phyloP scores from a whole-genome alignment of 306 rosid genomes.

The Fragaria vesca region DNA sequence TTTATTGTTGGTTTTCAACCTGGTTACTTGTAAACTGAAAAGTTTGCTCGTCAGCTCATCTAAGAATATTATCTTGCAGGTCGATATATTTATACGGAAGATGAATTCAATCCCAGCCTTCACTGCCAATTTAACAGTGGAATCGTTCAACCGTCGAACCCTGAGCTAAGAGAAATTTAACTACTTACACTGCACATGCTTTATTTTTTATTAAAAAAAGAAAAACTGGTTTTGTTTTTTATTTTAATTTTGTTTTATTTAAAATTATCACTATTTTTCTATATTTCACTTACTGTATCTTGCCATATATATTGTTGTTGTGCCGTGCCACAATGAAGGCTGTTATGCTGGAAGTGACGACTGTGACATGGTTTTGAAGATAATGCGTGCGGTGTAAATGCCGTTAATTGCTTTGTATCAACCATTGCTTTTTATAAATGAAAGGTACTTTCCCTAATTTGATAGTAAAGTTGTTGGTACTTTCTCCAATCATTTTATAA shows the following conservation, averaged over 20 bases:
- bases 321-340: not conserved
- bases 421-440: not conserved
- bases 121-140: constrained; percentile 96
- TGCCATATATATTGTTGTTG: not conserved
- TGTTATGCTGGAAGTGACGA: not conserved
- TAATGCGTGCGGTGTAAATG: not conserved
- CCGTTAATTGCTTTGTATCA: not conserved
- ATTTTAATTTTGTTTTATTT: not conserved
- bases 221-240: not conserved
- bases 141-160: constrained; percentile 87
- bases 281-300: constrained; percentile 3
- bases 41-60: constrained; percentile 11
- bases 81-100: constrained; percentile 82
- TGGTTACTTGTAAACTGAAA: constrained; percentile 2
- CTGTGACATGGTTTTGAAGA: not conserved
- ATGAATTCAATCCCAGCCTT: constrained; percentile 93
- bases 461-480: no score
- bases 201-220: not conserved
- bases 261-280: not conserved
- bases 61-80: constrained; percentile 47
- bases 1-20: constrained; percentile 8
- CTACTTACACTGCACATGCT: not conserved
- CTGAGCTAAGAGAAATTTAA: constrained; percentile 41
- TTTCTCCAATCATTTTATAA: no score
- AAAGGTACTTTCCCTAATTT: not conserved